Evolutionary conservation across 331 rosid genomes (phyloP).

Genomic region (Pyracantha coccinea): DNA sequence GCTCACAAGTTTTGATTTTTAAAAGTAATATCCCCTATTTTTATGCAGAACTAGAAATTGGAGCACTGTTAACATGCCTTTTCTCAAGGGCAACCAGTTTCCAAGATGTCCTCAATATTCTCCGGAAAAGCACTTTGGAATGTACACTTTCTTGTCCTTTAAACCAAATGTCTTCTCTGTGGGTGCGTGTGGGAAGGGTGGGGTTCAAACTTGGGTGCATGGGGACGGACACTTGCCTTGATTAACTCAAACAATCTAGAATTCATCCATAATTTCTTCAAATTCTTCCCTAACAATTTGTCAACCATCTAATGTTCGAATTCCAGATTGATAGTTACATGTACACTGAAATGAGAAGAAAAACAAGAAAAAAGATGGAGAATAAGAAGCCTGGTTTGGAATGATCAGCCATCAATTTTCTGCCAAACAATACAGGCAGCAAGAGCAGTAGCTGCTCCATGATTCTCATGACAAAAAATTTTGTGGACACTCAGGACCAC

Average conservation of each 20-base stretch:
- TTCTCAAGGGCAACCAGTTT: not conserved
- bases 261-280: not conserved
- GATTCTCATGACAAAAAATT: not conserved
- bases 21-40: constrained; percentile 8
- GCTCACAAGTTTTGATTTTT: constrained; percentile 1
- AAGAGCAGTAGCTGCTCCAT: not conserved
- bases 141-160: no score
- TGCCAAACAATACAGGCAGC: constrained; percentile 2
- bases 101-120: not conserved
- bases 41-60: not conserved
- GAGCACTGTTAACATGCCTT: not conserved
- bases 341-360: not conserved
- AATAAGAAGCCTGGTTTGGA: constrained; percentile 5
- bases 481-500: not conserved
- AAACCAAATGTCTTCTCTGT: no score
- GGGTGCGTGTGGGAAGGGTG: not conserved
- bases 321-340: not conserved
- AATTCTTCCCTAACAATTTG: not conserved
- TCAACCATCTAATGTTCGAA: constrained; percentile 1
- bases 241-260: not conserved
- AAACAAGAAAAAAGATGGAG: not conserved
- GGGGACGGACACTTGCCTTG: no score
- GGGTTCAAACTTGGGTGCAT: not conserved
- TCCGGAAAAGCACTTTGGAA: no score
- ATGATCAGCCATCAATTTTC: constrained; percentile 10